These are phyloP conservation scores for Cystofilobasidium capitatum DNA, from an alignment of 768 basidiomycete genomes.

Conservation along the genomic window DNA sequence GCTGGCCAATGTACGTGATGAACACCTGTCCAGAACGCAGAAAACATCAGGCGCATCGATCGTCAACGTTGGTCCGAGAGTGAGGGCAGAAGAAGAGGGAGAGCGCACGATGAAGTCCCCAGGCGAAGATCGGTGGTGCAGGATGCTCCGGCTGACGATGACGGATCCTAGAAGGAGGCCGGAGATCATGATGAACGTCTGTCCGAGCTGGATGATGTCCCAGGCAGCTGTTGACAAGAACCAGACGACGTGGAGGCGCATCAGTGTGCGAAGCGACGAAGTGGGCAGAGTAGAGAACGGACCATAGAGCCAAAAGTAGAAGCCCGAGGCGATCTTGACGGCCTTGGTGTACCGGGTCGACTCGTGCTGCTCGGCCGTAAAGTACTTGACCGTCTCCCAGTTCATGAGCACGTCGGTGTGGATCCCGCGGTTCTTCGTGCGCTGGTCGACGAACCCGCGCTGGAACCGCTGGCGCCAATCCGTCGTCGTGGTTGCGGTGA, in stretches of 20 bases:
- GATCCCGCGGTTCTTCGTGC: slow-evolving; percentile 73
- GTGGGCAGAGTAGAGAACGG: neutral
- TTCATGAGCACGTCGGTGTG: slow-evolving; percentile 55
- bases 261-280: neutral
- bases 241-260: neutral
- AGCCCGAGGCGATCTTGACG: slow-evolving; percentile 37
- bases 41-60: too few species aligned
- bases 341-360: slow-evolving; percentile 60
- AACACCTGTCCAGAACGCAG: too few species aligned
- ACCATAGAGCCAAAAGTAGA: neutral
- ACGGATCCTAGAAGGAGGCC: slow-evolving; percentile 74
- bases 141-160: slow-evolving; percentile 64
- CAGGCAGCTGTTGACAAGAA: neutral
- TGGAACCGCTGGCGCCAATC: slow-evolving; percentile 62
- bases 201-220: neutral
- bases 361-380: slow-evolving; percentile 79
- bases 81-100: neutral
- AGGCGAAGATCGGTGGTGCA: slow-evolving; percentile 46
- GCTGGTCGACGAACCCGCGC: slow-evolving; percentile 67
- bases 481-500: slow-evolving; percentile 48
- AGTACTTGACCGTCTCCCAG: slow-evolving; percentile 65
- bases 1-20: slow-evolving; percentile 22
- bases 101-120: slow-evolving; percentile 52
- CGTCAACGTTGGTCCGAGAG: too few species aligned
- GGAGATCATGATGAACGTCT: slow-evolving; percentile 35